These are phyloP conservation scores for Hypoxylon subgilvum DNA, from an alignment of 495 filamentous ascomycete species.

Conservation along the genomic window DNA sequence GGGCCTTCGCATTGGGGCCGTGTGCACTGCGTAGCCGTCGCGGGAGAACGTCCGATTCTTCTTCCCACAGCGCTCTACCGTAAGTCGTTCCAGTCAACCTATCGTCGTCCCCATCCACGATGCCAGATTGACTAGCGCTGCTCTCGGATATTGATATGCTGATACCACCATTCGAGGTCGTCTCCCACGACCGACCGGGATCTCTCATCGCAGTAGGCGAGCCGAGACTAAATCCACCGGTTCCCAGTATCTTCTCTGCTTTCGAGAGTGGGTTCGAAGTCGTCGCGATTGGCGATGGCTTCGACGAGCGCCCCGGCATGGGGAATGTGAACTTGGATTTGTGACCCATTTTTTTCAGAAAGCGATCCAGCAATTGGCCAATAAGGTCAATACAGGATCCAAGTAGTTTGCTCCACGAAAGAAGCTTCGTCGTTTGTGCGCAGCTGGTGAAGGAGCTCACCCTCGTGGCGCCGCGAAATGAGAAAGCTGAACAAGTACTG, in stretches of 20 bases:
- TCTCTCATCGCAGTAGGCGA: constrained; percentile 32
- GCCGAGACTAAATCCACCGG: constrained; percentile 42
- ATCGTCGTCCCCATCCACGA: constrained; percentile 23
- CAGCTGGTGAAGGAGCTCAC: neutral
- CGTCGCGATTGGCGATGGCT: constrained; percentile 31
- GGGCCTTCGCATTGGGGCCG: constrained; percentile 17
- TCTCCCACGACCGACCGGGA: constrained; percentile 48
- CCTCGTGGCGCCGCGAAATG: neutral
- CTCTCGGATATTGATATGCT: constrained; percentile 58
- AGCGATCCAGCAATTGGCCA: neutral
- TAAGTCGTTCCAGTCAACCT: constrained; percentile 18
- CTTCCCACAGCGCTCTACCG: constrained; percentile 46
- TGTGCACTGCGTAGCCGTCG: constrained; percentile 26
- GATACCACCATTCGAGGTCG: constrained; percentile 52
- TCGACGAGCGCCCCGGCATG: constrained; percentile 55
- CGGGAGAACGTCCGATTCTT: constrained; percentile 57
- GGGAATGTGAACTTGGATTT: constrained; percentile 61
- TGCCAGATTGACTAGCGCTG: constrained; percentile 41
- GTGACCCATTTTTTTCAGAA: constrained; percentile 50
- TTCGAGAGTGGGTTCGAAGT: constrained; percentile 46
- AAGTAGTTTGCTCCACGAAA: neutral
- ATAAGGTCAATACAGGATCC: neutral
- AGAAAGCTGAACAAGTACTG: neutral
- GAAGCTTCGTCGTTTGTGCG: constrained; percentile 4
- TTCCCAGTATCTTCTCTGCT: constrained; percentile 54